phyloP scores from a whole-genome alignment of 2,329 filamentous ascomycete genomes.

The Amauroascus verrucosus region DNA sequence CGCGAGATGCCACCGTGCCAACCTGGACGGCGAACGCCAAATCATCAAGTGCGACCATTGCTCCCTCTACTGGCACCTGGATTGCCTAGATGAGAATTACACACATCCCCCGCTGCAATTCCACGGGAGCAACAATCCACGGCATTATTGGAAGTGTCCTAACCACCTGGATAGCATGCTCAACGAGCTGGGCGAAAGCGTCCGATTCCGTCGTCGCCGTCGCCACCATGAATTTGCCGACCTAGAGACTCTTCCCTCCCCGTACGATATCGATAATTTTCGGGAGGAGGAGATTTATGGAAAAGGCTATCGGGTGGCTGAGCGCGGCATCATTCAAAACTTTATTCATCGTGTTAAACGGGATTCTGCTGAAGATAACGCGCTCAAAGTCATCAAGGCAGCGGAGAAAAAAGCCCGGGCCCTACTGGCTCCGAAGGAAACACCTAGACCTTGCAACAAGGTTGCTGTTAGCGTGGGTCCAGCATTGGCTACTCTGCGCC shows the following conservation, averaged over 20 bases:
- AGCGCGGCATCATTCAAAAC: slow-evolving; percentile 56
- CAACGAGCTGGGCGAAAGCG: slow-evolving; percentile 24
- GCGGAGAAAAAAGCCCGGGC: slow-evolving; percentile 5
- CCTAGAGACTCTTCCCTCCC: slow-evolving; percentile 50
- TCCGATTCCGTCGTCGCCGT: slow-evolving; percentile 18
- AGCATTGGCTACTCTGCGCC: slow-evolving; percentile 21
- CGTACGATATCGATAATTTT: slow-evolving; percentile 47
- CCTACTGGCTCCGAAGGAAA: neutral
- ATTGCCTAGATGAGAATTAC: slow-evolving; percentile 78
- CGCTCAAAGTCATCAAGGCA: slow-evolving; percentile 5
- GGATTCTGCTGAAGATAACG: slow-evolving; percentile 11
- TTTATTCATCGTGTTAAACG: slow-evolving; percentile 57
- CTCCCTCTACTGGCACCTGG: slow-evolving; percentile 74
- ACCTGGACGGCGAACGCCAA: slow-evolving; percentile 44
- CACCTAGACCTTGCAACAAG: slow-evolving; percentile 3
- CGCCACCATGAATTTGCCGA: slow-evolving; percentile 52
- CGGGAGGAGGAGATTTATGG: slow-evolving; percentile 46
- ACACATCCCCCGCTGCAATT: slow-evolving; percentile 60
- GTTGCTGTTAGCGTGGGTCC: slow-evolving; percentile 16
- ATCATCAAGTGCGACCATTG: slow-evolving; percentile 85
- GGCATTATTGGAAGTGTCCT: slow-evolving; percentile 75
- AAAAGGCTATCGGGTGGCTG: slow-evolving; percentile 54
- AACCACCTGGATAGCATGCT: slow-evolving; percentile 73
- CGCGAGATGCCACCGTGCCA: slow-evolving; percentile 58
- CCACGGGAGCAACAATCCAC: slow-evolving; percentile 42